Conservation (phyloP, 192 early-diverging fungal genomes). For the Coemansia sp. region DNA sequence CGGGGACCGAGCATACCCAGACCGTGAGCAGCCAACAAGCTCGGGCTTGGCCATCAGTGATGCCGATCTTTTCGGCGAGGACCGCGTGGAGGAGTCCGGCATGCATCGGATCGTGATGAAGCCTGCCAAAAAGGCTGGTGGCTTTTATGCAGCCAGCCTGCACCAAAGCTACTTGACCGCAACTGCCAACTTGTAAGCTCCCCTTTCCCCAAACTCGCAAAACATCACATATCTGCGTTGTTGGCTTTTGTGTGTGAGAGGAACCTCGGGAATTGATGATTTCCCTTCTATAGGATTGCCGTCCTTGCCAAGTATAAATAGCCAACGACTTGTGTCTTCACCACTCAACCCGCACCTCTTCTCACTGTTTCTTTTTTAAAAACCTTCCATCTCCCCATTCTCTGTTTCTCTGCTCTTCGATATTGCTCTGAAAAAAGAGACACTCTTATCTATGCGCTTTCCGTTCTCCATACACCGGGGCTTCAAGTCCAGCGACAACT, state of each 20-base stretch:
- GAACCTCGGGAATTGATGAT: background rate
- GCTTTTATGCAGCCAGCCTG: conserved; percentile 29
- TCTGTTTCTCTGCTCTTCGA: background rate
- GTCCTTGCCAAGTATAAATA: no score
- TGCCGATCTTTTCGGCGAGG: conserved; percentile 18
- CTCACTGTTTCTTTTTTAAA: background rate
- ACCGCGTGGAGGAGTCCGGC: conserved; percentile 1
- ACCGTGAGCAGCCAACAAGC: background rate
- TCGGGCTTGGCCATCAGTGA: conserved; percentile 4
- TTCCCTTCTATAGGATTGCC: background rate
- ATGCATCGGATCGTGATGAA: conserved; percentile 44
- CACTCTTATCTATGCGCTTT: conserved; percentile 32
- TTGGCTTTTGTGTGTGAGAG: background rate
- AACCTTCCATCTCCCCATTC: background rate
- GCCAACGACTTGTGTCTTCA: no score
- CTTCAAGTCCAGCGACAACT: conserved; percentile 46
- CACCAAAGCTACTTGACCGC: conserved; percentile 3
- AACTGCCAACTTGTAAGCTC: background rate
- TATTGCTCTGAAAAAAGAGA: background rate
- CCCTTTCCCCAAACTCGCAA: background rate
- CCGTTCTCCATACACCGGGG: conserved; percentile 37
- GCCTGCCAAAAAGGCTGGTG: conserved; percentile 15
- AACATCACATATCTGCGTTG: background rate
- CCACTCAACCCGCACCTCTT: background rate
- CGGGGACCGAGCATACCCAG: conserved; percentile 41